Evolutionary conservation across 1,139 yeast species (phyloP).

Genomic region (Nadsonia starkeyi-henricii): DNA sequence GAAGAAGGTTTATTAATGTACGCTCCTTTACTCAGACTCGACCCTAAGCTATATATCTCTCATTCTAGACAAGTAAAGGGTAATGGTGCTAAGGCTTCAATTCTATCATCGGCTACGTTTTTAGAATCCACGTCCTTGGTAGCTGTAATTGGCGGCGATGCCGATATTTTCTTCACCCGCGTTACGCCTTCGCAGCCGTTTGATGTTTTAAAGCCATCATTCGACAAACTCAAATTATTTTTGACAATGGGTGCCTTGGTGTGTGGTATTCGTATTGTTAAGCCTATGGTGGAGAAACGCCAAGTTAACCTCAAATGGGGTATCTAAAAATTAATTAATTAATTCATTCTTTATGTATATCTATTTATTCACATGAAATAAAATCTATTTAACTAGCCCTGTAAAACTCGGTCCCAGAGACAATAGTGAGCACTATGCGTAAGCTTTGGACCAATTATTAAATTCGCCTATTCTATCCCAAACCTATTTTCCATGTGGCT

Average conservation of each 20-base stretch:
- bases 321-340: background rate
- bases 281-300: constrained; percentile 46
- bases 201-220: constrained; percentile 55
- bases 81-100: constrained; percentile 11
- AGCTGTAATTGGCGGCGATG: constrained; percentile 41
- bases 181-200: constrained; percentile 74
- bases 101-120: constrained; percentile 47
- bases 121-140: constrained; percentile 72
- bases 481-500: no score
- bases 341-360: background rate
- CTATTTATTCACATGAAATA: no score
- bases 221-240: constrained; percentile 53
- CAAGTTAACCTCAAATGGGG: constrained; percentile 16
- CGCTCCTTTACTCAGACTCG: constrained; percentile 44
- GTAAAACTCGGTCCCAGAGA: no score
- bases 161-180: constrained; percentile 61
- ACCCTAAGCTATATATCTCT: constrained; percentile 30
- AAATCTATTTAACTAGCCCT: no score
- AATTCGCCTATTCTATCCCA: no score
- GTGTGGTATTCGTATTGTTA: constrained; percentile 32
- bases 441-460: no score
- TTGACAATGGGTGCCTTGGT: constrained; percentile 44
- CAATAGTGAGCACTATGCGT: no score
- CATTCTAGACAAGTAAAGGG: constrained; percentile 27
- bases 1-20: constrained; percentile 54